These are phyloP conservation scores for Clarireedia monteithiana DNA, from an alignment of 2,329 filamentous ascomycete species.

Conservation along the genomic window DNA sequence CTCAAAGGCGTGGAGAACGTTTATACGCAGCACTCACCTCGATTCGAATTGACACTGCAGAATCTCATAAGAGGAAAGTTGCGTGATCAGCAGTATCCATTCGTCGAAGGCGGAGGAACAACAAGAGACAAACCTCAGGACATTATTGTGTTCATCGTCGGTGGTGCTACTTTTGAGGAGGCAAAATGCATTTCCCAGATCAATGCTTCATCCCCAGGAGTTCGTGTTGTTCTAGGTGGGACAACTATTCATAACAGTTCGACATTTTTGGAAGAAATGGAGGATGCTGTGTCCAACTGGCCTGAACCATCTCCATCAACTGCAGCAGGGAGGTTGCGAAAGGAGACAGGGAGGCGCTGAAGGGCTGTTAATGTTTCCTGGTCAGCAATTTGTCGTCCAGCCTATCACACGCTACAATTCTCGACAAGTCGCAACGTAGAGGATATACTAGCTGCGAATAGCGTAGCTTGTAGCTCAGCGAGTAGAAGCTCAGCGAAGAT, in stretches of 20 bases:
- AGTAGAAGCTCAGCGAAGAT: too few species aligned
- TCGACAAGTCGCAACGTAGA: too few species aligned
- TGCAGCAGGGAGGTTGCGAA: conserved; percentile 28
- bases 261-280: conserved; percentile 85
- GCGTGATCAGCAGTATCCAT: conserved; percentile 83
- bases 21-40: conserved; percentile 92
- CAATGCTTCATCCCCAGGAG: conserved; percentile 81
- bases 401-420: too few species aligned
- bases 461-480: too few species aligned
- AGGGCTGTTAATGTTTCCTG: neutral
- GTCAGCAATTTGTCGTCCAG: neutral
- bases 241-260: conserved; percentile 83
- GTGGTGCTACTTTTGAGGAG: conserved; percentile 92
- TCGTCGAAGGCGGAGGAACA: conserved; percentile 78
- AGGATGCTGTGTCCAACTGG: conserved; percentile 82
- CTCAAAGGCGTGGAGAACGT: conserved; percentile 98
- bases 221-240: conserved; percentile 82
- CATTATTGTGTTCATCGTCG: conserved; percentile 88
- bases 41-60: conserved; percentile 79
- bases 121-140: conserved; percentile 96
- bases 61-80: conserved; percentile 88
- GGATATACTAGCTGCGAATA: too few species aligned
- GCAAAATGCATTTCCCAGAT: conserved; percentile 93
- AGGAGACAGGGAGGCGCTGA: conserved; percentile 28
- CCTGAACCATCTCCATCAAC: conserved; percentile 49